A percentile compares a stretch with the other conserved stretches of the same genome.
phyloP scores from a whole-genome alignment of 139 green algal species.

The Tetradesmus obliquus region DNA sequence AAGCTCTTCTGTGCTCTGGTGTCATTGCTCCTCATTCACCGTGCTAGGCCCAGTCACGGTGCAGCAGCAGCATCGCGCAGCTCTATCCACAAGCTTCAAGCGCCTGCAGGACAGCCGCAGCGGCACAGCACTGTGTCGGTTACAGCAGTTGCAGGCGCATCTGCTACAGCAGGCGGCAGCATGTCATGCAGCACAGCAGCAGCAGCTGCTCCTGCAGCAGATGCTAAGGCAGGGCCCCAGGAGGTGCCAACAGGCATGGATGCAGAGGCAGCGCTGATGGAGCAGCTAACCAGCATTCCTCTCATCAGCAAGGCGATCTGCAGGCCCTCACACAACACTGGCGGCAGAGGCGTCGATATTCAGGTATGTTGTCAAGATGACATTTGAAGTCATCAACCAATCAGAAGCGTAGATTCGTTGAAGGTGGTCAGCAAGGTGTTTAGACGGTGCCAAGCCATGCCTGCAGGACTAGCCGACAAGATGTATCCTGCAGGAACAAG shows the following conservation, averaged over 20 bases:
- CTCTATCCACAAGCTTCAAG: neutral
- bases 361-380: neutral
- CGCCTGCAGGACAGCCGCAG: neutral
- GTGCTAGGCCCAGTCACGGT: neutral
- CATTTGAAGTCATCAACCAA: neutral
- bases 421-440: neutral
- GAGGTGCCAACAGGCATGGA: slow-evolving; percentile 69
- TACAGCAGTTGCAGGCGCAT: neutral
- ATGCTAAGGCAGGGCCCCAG: neutral
- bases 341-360: slow-evolving; percentile 26
- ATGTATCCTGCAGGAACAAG: neutral
- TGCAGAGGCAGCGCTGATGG: slow-evolving; percentile 57
- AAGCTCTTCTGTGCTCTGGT: neutral
- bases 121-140: neutral
- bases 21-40: neutral
- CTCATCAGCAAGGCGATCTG: slow-evolving; percentile 47
- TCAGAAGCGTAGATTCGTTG: neutral
- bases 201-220: neutral
- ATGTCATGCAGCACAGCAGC: slow-evolving; percentile 19
- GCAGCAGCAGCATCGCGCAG: neutral
- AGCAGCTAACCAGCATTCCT: slow-evolving; percentile 58
- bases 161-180: neutral
- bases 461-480: no score
- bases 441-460: no score
- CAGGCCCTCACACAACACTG: neutral